Base-by-base conservation (phyloP, 129 eudicot species). In the Flaveria trinervia region DNA sequence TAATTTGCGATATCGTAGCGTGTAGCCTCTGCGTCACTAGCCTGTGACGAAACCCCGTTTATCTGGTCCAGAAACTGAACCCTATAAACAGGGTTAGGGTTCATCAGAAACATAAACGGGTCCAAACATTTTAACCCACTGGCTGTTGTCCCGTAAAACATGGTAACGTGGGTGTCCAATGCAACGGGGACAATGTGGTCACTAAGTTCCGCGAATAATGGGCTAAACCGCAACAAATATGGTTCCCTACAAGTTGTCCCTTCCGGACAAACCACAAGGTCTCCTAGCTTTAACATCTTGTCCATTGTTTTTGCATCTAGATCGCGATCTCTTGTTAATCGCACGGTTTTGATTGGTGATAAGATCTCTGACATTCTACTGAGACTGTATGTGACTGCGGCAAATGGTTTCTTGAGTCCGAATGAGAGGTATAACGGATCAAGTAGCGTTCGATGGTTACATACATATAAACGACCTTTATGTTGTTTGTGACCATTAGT, bases 201-300 rank as follows among this genome's bases (percentile, higher is more conserved):
- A 15, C 84, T 86, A 25, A 92, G 50, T 75, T 92, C 96, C 0
- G 96, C 76, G 28, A 89, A 92, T 17, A 92, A 73, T 1, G 97
- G 90, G 60, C 96, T 89, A 28, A 92, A 83, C 70, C 96, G 70
- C 50, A 92, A 68, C 75, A 92, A 67, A 81, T 68, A 92, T 1
- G 93, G 93, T 69, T 88, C 97, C 73, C 97, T 86, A 67, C 96
- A 89, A 4, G 97, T 92, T 26, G 96, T 92, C 14, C 97, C 97
- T 84, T 92, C 97, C 0, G 97, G 97, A 68, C 96, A 92, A 22
- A 92, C 86, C 10, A 83, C 88, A 2, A 92, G 65, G 66, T 92
- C 92, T 16, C 97, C 92, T 73, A 82, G 82, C 11, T 68, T 80
- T 60, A 92, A 81, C 51, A 83, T 49, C 62, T 73, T 82, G 39